Conservation (phyloP, 306 rosid genomes). For the Rosa rugosa region DNA sequence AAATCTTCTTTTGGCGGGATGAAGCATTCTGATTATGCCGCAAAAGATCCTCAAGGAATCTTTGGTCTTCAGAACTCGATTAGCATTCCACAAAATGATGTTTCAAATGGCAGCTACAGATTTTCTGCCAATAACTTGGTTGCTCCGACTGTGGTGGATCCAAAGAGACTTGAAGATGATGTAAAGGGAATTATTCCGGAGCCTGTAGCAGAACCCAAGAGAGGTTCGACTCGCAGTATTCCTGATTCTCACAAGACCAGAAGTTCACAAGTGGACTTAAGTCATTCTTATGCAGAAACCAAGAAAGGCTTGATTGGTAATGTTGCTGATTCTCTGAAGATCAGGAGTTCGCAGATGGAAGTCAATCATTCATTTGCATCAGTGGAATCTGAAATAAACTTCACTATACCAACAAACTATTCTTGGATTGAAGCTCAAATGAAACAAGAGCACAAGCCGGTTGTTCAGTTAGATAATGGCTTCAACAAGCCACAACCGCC, state of each 20-base stretch:
- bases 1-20: conserved; percentile 60
- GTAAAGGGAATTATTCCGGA: conserved; percentile 47
- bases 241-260: conserved; percentile 38
- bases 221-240: conserved; percentile 31
- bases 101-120: conserved; percentile 45
- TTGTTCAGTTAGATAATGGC: conserved; percentile 41
- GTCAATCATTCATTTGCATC: conserved; percentile 40
- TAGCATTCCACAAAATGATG: conserved; percentile 52
- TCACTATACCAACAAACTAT: conserved; percentile 40
- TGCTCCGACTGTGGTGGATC: conserved; percentile 35
- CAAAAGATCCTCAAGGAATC: conserved; percentile 57
- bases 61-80: conserved; percentile 46
- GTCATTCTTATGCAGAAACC: conserved; percentile 33
- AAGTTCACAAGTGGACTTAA: conserved; percentile 32
- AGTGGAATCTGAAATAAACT: conserved; percentile 56
- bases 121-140: conserved; percentile 47
- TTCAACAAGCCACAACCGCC: conserved; percentile 53
- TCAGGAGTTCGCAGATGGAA: conserved; percentile 31
- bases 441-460: conserved; percentile 49
- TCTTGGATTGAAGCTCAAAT: conserved; percentile 48
- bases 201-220: conserved; percentile 41
- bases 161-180: conserved; percentile 45
- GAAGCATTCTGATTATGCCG: conserved; percentile 56
- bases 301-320: conserved; percentile 35
- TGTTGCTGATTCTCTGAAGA: conserved; percentile 43